Evolutionary conservation across 1,284 basidiomycete genomes (phyloP).

Genomic region (Sphaerobolus stellatus): DNA sequence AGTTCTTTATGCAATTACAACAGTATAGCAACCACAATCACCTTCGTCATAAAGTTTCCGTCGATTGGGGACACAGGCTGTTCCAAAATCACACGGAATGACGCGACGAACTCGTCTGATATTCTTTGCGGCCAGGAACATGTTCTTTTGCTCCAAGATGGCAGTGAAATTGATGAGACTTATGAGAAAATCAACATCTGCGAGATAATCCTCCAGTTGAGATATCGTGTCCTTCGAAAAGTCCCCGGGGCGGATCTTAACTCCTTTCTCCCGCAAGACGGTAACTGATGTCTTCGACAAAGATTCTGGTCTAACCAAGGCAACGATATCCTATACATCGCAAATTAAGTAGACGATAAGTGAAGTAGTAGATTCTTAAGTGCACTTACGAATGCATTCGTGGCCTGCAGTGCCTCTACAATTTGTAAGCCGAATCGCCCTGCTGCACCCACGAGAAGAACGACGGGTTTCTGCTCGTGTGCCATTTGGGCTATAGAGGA

Average conservation of each 20-base stretch:
- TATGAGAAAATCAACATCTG: conserved; percentile 19
- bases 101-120: conserved; percentile 19
- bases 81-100: conserved; percentile 17
- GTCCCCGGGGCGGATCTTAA: conserved; percentile 19
- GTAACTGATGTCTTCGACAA: background rate
- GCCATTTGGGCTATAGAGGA: no score
- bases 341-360: background rate
- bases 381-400: background rate
- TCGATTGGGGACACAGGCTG: background rate
- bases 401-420: background rate
- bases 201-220: conserved; percentile 12
- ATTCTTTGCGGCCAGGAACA: conserved; percentile 18
- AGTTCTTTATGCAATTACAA: background rate
- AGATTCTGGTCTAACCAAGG: background rate
- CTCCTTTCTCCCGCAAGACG: background rate
- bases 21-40: background rate
- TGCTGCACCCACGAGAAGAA: background rate
- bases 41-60: background rate
- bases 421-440: background rate
- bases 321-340: background rate
- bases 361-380: no score
- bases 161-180: conserved; percentile 10
- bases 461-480: background rate
- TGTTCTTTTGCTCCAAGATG: conserved; percentile 13
- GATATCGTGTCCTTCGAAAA: conserved; percentile 6